Base-by-base conservation (phyloP, 768 basidiomycete genomes). In the Auricularia heimuer region DNA sequence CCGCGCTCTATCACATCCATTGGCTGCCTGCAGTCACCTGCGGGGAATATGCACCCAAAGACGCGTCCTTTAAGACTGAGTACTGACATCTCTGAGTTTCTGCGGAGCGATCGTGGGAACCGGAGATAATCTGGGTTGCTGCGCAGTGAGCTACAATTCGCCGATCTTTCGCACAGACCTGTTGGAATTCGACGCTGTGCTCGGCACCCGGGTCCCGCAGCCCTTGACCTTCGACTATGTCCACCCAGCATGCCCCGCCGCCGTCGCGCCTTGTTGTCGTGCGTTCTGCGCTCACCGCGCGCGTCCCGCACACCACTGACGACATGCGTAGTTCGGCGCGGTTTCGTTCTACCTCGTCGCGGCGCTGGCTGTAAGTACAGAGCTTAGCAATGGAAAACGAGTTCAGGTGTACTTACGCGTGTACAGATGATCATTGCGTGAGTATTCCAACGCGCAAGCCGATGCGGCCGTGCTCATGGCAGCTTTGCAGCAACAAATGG, bases 341-440 rank as follows among this genome's bases (percentile, higher is more conserved):
- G 90, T 94, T 7, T 72, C 81, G 12, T 95, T 95, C 76, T 95
- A 95, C 73, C 83, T 95, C 64, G 83, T 93, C n/a, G 92, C 92
- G 64, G 92, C 92, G 29, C 76, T 94, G 65, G 82, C 89, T 72
- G 92, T 94, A 76, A 70, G 92, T 85, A 29, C 29, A 29, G 29
- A 29, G 29, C 39, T 34, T 14, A 47, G 24, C 56, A 60, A 3
- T 29, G 2, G 29, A 29, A 29, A 29, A 29, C 29, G 29, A 29
- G 29, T 3, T 29, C 2, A 29, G 29, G 29, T 29, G 29, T 56
- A 64, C 36, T 16, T 42, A 34, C 12, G 6, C 16, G 65, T 37
- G 63, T 54, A 0, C 72, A 93, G 91, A 93, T 94, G 92, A 88
- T 94, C 69, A 88, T 94, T 83, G 93, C 90, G 88, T 93, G 81